These are phyloP conservation scores for Rhodotorula babjevae DNA, from an alignment of 768 basidiomycete species.

Conservation along the genomic window DNA sequence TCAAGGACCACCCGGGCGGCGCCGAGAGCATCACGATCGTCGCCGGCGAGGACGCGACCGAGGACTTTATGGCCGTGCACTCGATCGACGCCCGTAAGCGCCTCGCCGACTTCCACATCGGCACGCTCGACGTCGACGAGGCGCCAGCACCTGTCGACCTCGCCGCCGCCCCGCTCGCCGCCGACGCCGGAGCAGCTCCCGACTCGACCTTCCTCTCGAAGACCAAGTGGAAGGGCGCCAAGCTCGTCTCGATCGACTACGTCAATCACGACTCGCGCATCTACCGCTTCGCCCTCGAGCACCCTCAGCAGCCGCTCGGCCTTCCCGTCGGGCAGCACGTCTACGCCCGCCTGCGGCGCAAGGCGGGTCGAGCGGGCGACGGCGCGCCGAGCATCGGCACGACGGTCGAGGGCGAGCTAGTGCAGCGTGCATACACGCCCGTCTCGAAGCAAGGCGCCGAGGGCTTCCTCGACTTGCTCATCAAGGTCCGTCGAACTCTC, in stretches of 20 bases:
- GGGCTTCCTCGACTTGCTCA: conserved; percentile 56
- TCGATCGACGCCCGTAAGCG: conserved; percentile 53
- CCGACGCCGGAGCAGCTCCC: conserved; percentile 9
- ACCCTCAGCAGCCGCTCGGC: conserved; percentile 52
- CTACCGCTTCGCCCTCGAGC: conserved; percentile 55
- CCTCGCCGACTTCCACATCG: conserved; percentile 56
- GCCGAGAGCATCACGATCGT: conserved; percentile 56
- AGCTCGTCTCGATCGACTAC: conserved; percentile 47
- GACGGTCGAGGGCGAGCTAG: conserved; percentile 49
- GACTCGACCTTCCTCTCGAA: conserved; percentile 51
- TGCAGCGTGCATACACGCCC: conserved; percentile 62
- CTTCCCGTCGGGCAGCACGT: conserved; percentile 61
- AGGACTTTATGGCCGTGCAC: conserved; percentile 64
- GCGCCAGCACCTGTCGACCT: background rate
- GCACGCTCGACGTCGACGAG: conserved; percentile 48
- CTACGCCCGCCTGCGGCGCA: conserved; percentile 54
- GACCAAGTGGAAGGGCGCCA: conserved; percentile 54
- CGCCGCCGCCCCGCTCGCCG: background rate
- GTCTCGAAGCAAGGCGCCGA: conserved; percentile 51
- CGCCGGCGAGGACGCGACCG: conserved; percentile 60
- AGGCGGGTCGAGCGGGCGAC: conserved; percentile 28
- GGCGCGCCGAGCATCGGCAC: background rate
- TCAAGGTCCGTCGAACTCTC: conserved; percentile 47
- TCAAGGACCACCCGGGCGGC: conserved; percentile 59
- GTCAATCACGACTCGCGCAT: conserved; percentile 55